Base-by-base conservation (phyloP, 192 early-diverging fungal species). In the Linnemannia schmuckeri region DNA sequence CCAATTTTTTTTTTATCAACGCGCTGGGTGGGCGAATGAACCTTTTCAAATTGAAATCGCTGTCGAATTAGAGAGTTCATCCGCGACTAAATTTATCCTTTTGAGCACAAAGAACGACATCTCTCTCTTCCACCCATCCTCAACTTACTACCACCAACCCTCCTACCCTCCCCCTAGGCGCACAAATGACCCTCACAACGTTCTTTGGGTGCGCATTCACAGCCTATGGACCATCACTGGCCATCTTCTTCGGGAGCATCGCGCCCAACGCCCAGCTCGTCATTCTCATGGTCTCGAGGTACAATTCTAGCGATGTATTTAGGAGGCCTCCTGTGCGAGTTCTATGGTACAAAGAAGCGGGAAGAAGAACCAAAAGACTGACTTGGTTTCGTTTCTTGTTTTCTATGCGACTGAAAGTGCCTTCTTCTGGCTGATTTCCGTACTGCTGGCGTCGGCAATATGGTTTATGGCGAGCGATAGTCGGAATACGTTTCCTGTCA, bases 351-450 rank as follows among this genome's bases (percentile, higher is more conserved):
- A 61, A 61, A 27, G 0, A 0, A 6, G 5, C 55, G 33, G 61
- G 57, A 66, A 13, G 27, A 3, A 66, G n/a, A 30, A 44, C 5
- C 52, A 47, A 38, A 80, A 13, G 41, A 10, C 35, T 27, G 30
- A 69, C 2, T 20, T 61, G 37, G 40, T 66, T 46, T 35, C 63
- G n/a, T n/a, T 61, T 61, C 17, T 61, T 61, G 24, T 61, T 27
- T 27, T 70, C 63, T 52, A 18, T 52, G 18, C 49, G 17, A 52
- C 57, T 42, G 2, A 66, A 35, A 96, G 96, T 76, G 95, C 96
- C 18, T 97, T 97, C 88, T 97, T 97, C 79, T 97, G 95, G 93
- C 88, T 97, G 20, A 74, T 96, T 30, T 94, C 96, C 0, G 88
- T 96, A 41, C 89, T 97, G 2, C 37, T 96, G 0, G 90, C 96